Conservation (phyloP, 352 stramenopile genomes). For the Phytophthora boehmeriae region DNA sequence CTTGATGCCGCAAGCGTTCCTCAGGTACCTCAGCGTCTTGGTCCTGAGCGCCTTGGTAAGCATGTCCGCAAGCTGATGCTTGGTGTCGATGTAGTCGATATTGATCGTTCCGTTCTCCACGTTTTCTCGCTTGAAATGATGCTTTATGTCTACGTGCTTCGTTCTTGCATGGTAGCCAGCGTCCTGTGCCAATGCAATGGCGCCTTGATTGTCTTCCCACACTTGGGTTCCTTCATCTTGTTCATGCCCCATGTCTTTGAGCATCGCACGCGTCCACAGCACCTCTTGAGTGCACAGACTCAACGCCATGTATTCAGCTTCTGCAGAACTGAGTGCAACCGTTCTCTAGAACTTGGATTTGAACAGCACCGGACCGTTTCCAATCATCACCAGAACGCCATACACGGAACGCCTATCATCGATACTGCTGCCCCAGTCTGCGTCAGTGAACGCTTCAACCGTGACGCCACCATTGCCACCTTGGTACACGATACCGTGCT, state of each 20-base stretch:
- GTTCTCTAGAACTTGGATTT: conserved; percentile 18
- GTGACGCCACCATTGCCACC: neutral
- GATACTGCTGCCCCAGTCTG: conserved; percentile 12
- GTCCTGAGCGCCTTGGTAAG: conserved; percentile 23
- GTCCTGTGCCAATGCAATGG: conserved; percentile 19
- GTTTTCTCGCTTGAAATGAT: conserved; percentile 31
- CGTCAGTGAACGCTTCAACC: conserved; percentile 17
- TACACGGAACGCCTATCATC: conserved; percentile 19
- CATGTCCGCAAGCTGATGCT: conserved; percentile 25
- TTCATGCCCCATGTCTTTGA: conserved; percentile 9
- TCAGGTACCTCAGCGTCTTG: conserved; percentile 3
- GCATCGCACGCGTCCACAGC: conserved; percentile 12
- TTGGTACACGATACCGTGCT: conserved; percentile 11
- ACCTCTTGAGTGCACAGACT: conserved; percentile 18
- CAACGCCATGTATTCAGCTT: conserved; percentile 22
- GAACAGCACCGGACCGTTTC: conserved; percentile 9
- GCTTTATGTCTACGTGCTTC: conserved; percentile 33
- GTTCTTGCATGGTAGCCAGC: conserved; percentile 8
- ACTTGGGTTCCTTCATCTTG: conserved; percentile 9
- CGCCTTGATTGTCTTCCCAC: conserved; percentile 7
- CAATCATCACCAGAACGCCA: conserved; percentile 20
- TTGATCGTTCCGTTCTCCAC: conserved; percentile 14
- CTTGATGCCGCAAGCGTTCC: too few species aligned
- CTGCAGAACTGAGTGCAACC: conserved; percentile 15
- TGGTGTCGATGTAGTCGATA: conserved; percentile 17